Conservation (phyloP, 2,329 filamentous ascomycete species). For the Aphanocladium album region DNA sequence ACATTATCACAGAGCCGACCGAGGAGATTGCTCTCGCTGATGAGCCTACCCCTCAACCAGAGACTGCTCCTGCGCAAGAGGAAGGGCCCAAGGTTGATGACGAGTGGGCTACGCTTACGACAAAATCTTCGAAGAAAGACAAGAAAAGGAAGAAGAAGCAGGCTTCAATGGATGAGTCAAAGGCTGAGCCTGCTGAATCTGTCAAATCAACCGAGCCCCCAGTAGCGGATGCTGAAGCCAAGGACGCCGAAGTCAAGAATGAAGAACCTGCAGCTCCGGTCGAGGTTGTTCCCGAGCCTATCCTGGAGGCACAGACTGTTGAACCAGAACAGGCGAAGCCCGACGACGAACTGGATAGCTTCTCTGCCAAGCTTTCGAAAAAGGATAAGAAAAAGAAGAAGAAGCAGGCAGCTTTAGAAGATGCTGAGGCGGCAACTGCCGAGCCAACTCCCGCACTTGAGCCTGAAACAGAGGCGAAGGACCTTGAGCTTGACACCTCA, state of each 20-base stretch:
- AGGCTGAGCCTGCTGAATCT: not conserved
- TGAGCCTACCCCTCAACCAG: not conserved
- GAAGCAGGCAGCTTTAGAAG: slow-evolving; percentile 12
- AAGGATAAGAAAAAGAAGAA: slow-evolving; percentile 30
- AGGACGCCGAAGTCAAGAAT: not conserved
- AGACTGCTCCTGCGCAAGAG: slow-evolving; percentile 10
- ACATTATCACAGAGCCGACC: not conserved
- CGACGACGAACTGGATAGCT: slow-evolving; percentile 27
- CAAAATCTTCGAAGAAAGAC: slow-evolving; percentile 26
- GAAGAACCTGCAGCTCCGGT: not conserved
- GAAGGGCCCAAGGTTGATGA: slow-evolving; percentile 20
- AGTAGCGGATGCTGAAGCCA: no score
- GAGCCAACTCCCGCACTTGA: not conserved
- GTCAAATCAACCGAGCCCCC: not conserved
- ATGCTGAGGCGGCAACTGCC: not conserved
- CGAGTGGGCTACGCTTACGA: slow-evolving; percentile 26
- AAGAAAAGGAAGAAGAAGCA: slow-evolving; percentile 27
- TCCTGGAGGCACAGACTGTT: not conserved
- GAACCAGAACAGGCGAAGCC: slow-evolving; percentile 12
- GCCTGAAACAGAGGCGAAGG: not conserved
- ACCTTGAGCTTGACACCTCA: not conserved
- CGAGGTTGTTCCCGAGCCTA: not conserved
- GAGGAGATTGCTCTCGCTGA: not conserved
- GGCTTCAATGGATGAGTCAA: not conserved
- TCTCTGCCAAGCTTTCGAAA: slow-evolving; percentile 24